Conservation (phyloP, 768 basidiomycete species). For the Exsudoporus frostii region DNA sequence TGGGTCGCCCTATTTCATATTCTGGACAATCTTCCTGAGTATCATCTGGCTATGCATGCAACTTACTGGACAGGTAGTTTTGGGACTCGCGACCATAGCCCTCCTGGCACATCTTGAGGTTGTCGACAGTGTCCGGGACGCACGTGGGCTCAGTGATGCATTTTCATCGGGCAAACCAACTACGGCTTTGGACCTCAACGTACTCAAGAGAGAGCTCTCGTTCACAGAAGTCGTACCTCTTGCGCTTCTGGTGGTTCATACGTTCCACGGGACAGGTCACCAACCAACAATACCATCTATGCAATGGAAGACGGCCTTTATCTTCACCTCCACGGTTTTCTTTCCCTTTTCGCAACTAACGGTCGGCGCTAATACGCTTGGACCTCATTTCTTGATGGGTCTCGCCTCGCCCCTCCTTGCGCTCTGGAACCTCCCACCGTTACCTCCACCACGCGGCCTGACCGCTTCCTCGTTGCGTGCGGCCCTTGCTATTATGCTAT, state of each 20-base stretch:
- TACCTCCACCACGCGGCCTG: conserved; percentile 30
- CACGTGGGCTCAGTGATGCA: conserved; percentile 47
- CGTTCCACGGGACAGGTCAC: conserved; percentile 89
- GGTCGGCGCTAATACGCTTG: conserved; percentile 74
- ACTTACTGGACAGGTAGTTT: conserved; percentile 77
- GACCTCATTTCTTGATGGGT: conserved; percentile 64
- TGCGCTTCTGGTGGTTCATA: conserved; percentile 69
- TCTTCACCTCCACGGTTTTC: conserved; percentile 63
- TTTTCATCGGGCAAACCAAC: conserved; percentile 50
- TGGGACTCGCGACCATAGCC: conserved; percentile 61
- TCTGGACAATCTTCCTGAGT: conserved; percentile 66
- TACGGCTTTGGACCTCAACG: conserved; percentile 33
- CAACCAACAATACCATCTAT: conserved; percentile 85
- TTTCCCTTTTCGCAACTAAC: conserved; percentile 76
- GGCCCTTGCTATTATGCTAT: conserved; percentile 62
- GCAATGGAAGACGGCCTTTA: conserved; percentile 94
- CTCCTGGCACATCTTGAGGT: conserved; percentile 78
- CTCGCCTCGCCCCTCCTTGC: conserved; percentile 69
- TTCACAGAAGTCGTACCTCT: conserved; percentile 74
- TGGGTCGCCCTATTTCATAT: conserved; percentile 83
- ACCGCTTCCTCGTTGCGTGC: conserved; percentile 46
- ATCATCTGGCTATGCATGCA: conserved; percentile 58
- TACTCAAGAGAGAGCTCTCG: conserved; percentile 35
- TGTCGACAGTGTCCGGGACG: conserved; percentile 78
- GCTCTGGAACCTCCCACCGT: conserved; percentile 81